phyloP scores from a whole-genome alignment of 2,329 filamentous ascomycete genomes.

The Alternaria atra region DNA sequence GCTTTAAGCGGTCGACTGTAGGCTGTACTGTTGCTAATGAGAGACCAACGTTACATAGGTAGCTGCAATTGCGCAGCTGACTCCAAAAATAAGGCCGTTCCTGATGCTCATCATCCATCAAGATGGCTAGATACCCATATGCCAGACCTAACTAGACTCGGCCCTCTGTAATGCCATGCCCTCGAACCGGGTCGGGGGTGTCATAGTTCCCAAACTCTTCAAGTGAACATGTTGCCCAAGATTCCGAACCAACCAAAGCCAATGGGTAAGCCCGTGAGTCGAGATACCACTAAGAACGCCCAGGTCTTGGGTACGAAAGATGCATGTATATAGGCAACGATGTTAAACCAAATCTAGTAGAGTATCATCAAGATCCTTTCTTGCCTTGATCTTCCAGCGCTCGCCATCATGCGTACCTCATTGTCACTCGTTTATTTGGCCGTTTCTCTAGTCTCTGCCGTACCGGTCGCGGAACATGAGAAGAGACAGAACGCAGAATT shows the following conservation, averaged over 20 bases:
- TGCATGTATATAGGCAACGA: neutral
- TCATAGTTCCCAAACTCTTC: neutral
- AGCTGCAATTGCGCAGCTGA: neutral
- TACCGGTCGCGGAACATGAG: conserved; percentile 6
- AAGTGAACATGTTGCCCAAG: neutral
- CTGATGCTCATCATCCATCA: neutral
- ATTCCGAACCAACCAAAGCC: neutral
- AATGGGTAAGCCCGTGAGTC: neutral
- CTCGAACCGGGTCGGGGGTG: neutral
- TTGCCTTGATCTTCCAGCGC: neutral
- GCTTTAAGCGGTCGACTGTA: neutral
- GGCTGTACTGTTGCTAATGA: neutral
- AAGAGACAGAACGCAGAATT: conserved; percentile 19
- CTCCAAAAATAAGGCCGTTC: neutral
- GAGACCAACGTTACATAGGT: neutral
- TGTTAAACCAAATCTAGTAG: neutral
- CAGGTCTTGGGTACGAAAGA: neutral
- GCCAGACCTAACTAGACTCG: neutral
- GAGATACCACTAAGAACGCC: neutral
- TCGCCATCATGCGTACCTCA: neutral
- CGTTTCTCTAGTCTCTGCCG: neutral
- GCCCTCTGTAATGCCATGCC: neutral
- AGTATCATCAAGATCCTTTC: neutral
- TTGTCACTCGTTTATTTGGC: conserved; percentile 14
- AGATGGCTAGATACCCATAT: neutral